Evolutionary conservation across 345 rosid species (phyloP).

Genomic region (Excoecaria cochinchinensis): DNA sequence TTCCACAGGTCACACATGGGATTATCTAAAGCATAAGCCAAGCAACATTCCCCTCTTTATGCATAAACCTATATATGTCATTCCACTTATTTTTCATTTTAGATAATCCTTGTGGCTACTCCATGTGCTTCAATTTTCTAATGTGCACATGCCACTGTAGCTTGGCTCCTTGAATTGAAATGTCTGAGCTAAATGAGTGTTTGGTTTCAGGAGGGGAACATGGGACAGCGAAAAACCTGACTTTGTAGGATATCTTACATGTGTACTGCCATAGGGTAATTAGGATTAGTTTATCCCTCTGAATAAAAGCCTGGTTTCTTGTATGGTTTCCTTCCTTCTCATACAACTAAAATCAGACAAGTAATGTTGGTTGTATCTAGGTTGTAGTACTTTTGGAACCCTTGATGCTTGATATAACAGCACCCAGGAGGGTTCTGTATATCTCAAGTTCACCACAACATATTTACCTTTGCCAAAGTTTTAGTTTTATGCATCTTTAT

Average conservation of each 20-base stretch:
- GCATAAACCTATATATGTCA: not conserved
- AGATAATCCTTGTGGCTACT: not conserved
- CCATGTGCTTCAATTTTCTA: not conserved
- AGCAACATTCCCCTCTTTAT: not conserved
- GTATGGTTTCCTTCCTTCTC: not conserved
- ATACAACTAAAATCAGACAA: not conserved
- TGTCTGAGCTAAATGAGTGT: not conserved
- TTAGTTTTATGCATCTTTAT: not conserved
- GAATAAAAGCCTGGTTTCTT: not conserved
- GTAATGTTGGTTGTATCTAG: not conserved
- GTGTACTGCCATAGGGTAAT: not conserved
- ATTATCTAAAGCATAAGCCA: not conserved
- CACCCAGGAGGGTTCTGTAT: not conserved
- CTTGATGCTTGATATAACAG: not conserved
- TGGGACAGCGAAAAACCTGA: not conserved
- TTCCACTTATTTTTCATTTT: not conserved
- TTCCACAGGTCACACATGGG: not conserved
- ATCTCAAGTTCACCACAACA: not conserved
- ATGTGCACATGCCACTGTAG: not conserved
- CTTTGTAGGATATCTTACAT: not conserved
- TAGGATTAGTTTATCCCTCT: not conserved
- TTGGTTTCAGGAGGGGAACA: not conserved
- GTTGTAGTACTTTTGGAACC: not conserved
- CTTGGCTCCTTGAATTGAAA: constrained; percentile 2
- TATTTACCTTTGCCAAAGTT: not conserved